Percentiles rank a stretch among this genome's conserved stretches.
phyloP scores from a whole-genome alignment of 2,329 filamentous ascomycete genomes.

The Rhynchosporium graminicola region DNA sequence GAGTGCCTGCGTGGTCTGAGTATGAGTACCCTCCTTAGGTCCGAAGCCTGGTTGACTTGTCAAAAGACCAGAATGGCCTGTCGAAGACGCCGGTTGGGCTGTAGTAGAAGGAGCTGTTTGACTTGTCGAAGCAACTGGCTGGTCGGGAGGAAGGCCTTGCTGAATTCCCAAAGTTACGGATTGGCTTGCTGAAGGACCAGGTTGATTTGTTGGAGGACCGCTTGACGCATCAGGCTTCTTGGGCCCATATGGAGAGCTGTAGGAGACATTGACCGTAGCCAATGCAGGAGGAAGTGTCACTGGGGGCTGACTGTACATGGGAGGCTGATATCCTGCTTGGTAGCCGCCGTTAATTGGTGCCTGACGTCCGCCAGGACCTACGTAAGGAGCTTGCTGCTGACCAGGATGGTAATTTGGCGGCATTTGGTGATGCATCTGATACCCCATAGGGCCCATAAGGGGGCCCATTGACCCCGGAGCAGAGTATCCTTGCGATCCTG shows the following conservation, averaged over 20 bases:
- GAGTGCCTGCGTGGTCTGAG: neutral
- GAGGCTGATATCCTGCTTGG: conserved; percentile 16
- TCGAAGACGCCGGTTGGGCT: neutral
- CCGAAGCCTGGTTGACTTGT: neutral
- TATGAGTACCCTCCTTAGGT: neutral
- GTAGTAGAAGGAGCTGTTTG: neutral
- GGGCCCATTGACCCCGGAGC: conserved; percentile 32
- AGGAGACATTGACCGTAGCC: conserved; percentile 28
- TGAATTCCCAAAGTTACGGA: neutral
- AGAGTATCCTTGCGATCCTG: conserved; percentile 11
- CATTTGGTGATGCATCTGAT: conserved; percentile 27
- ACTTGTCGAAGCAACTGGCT: neutral
- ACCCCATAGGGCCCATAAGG: conserved; percentile 34
- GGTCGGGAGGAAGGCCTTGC: neutral
- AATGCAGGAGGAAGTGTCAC: conserved; percentile 33
- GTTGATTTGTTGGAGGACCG: conserved; percentile 16
- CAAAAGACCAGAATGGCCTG: neutral
- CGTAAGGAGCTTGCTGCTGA: conserved; percentile 28
- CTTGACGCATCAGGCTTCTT: conserved; percentile 35
- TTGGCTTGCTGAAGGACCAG: conserved; percentile 1
- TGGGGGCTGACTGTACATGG: conserved; percentile 13
- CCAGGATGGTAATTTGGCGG: conserved; percentile 32
- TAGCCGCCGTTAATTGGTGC: conserved; percentile 28
- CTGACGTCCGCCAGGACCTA: conserved; percentile 19
- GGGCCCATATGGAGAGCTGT: conserved; percentile 42